These are phyloP conservation scores for Colletotrichum costaricense DNA, from an alignment of 2,329 filamentous ascomycete genomes.

Conservation along the genomic window DNA sequence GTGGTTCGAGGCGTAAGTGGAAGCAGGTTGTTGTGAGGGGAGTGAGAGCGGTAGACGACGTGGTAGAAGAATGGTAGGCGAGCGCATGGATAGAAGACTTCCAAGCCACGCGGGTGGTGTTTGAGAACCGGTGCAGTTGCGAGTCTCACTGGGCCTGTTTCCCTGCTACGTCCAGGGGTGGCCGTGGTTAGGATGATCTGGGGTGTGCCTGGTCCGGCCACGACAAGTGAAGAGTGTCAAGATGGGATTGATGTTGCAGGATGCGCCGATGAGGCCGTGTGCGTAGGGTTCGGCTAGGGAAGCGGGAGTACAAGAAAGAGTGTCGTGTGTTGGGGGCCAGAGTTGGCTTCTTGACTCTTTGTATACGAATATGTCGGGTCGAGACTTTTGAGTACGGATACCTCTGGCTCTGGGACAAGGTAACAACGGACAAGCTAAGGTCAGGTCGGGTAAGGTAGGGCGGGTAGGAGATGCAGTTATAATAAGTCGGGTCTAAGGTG, in stretches of 20 bases:
- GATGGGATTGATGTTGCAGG: slow-evolving; percentile 22
- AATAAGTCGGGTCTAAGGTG: background rate
- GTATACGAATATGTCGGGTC: too few species aligned
- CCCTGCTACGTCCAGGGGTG: slow-evolving; percentile 24
- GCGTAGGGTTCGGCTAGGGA: slow-evolving; percentile 7
- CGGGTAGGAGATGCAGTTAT: slow-evolving; percentile 9
- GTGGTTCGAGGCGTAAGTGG: background rate
- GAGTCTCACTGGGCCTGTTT: slow-evolving; percentile 35
- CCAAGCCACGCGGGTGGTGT: slow-evolving; percentile 35
- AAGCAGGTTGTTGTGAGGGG: background rate
- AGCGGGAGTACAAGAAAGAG: background rate
- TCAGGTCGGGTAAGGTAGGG: background rate
- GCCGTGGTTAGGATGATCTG: slow-evolving; percentile 27
- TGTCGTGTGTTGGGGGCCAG: background rate
- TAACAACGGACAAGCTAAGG: background rate
- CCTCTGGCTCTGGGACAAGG: background rate
- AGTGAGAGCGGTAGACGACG: background rate
- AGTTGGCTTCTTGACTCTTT: background rate
- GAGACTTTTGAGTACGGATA: too few species aligned
- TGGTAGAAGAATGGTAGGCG: background rate
- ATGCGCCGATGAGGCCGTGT: slow-evolving; percentile 1
- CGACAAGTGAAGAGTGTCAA: slow-evolving; percentile 16
- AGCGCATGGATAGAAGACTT: slow-evolving; percentile 34
- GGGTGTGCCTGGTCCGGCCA: slow-evolving; percentile 21
- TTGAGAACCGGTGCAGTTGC: slow-evolving; percentile 31